These are phyloP conservation scores for Linnemannia hyalina DNA, from an alignment of 192 early-diverging fungal genomes.

Conservation along the genomic window DNA sequence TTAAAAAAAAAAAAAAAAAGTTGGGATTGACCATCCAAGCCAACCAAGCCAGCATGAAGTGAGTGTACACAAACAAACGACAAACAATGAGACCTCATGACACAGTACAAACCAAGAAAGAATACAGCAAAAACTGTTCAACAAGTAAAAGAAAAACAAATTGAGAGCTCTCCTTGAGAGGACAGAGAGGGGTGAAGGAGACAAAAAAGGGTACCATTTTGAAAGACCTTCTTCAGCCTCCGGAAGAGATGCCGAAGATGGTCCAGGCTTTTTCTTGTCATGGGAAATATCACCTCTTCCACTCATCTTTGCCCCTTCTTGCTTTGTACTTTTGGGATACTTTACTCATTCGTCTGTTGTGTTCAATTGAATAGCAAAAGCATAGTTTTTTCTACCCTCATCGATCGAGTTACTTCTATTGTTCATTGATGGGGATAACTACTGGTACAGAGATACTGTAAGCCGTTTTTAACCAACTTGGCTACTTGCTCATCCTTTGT, in stretches of 20 bases:
- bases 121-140: not conserved
- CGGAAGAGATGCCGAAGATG: conserved; percentile 50
- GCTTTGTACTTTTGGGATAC: not conserved
- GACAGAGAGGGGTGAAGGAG: not conserved
- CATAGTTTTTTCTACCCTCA: not conserved
- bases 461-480: not conserved
- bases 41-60: not conserved
- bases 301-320: not conserved
- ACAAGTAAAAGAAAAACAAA: not conserved
- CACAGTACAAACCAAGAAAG: not conserved
- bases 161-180: not conserved
- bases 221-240: conserved; percentile 27
- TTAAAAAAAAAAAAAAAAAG: not conserved
- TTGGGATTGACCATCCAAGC: too few species aligned
- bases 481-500: not conserved
- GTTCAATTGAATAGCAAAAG: conserved; percentile 2
- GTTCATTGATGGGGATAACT: too few species aligned
- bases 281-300: conserved; percentile 28
- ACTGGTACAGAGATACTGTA: too few species aligned
- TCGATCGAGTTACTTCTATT: too few species aligned
- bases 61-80: not conserved
- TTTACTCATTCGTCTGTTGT: not conserved
- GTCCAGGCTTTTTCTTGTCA: conserved; percentile 46
- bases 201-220: conserved; percentile 6
- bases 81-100: not conserved